Percentiles rank a stretch among this genome's conserved stretches.
These are phyloP conservation scores for Uronychia binucleata DNA, from an alignment of 73 alveolate species.

Conservation along the genomic window DNA sequence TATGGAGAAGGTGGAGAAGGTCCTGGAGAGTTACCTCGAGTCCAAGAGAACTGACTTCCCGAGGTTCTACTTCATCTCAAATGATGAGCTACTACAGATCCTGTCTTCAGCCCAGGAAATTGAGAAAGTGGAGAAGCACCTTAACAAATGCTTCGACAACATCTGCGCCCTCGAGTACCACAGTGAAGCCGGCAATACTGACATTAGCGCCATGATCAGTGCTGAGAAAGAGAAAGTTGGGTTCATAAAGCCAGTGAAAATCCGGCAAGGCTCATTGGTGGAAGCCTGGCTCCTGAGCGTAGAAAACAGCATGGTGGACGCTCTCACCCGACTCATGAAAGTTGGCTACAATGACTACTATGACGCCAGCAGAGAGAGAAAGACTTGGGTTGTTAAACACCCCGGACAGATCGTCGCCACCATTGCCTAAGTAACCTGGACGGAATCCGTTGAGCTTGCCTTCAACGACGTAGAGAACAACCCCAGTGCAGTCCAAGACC, in stretches of 20 bases:
- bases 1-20: slow-evolving; percentile 2
- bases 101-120: slow-evolving; percentile 90
- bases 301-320: slow-evolving; percentile 68
- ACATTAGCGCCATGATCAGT: slow-evolving; percentile 89
- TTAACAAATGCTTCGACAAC: slow-evolving; percentile 94
- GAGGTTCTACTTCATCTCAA: slow-evolving; percentile 94
- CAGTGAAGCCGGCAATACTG: slow-evolving; percentile 57
- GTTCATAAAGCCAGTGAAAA: slow-evolving; percentile 44
- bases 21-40: slow-evolving; percentile 87
- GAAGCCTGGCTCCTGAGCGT: slow-evolving; percentile 45
- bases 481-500: slow-evolving; percentile 30
- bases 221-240: slow-evolving; percentile 95
- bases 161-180: slow-evolving; percentile 80
- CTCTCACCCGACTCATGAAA: slow-evolving; percentile 61
- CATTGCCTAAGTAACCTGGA: slow-evolving; percentile 41
- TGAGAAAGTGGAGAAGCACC: slow-evolving; percentile 75
- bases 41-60: slow-evolving; percentile 92
- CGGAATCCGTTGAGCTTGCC: slow-evolving; percentile 42
- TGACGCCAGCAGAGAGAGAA: slow-evolving; percentile 36
- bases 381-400: slow-evolving; percentile 44
- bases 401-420: slow-evolving; percentile 45
- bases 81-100: slow-evolving; percentile 95
- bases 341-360: slow-evolving; percentile 56
- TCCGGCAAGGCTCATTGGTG: slow-evolving; percentile 33
- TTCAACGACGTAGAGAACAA: slow-evolving; percentile 28